Evolutionary conservation across 2,329 filamentous ascomycete genomes (phyloP), one percentile per base, ranked within the genome.

Genomic region (Endothia cerciana): DNA sequence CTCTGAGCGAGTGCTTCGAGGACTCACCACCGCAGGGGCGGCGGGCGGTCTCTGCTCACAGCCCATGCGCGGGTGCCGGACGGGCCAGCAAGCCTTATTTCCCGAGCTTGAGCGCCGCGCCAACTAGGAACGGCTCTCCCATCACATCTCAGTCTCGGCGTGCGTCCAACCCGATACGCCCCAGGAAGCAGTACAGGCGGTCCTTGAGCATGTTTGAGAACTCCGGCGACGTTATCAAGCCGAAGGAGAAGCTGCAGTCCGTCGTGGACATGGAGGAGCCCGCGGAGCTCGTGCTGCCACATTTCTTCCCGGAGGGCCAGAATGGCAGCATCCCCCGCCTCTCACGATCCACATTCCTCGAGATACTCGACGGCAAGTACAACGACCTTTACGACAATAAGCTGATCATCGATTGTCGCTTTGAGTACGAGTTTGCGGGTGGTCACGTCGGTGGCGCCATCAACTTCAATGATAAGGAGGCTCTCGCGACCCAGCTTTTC

Each of bases 151-250:
- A 94, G 71, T 80, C 89, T 64, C 89, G 93, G 69, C 92, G 94
- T 70, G 85, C 81, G 68, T 90, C 86, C 59, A 93, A 89, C 76
- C 91, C 86, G 70, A 82, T 88, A 72, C 88, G 93, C 68, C 91
- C 91, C 55, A 87, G 94, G 70, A 97, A 97, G 75, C 92, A 95
- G 76, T 94, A 94, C 74, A 89, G 95, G 68, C 89, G 95, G 70
- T 97, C 94, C 30, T 81, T 97, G 74, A 98, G 95, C 85, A 99
- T 99, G 95, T 99, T 97, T 79, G 94, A 98, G 80, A 89, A 91
- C 76, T 91, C 94, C 3, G 91, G 87, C 70, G 95, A 98, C 75
- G 84, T 97, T 64, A 91, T 97, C 81, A 93, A 92, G 79, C 83
- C 89, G 64, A 93, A 93, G 76, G 82, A 90, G 70, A 80, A 81